Conservation (phyloP, 768 basidiomycete genomes). For the Rhodotorula sphaerocarpa region DNA sequence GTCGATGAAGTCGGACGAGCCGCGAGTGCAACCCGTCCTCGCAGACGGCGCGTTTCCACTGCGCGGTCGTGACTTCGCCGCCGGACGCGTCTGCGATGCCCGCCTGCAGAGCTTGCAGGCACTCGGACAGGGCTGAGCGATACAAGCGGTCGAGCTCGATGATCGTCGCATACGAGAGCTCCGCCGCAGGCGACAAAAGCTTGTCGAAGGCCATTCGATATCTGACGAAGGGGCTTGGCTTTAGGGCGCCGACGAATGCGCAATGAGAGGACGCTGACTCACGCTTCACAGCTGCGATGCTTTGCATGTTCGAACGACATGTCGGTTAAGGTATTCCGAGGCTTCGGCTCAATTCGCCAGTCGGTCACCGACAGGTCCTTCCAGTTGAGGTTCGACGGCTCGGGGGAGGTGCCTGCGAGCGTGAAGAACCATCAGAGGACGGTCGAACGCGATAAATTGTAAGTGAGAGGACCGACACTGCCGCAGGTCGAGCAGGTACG, state of each 20-base stretch:
- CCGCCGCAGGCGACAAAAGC: conserved; percentile 4
- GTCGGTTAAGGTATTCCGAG: conserved; percentile 12
- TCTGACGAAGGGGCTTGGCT: background rate
- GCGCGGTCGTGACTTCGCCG: too few relatives aligned
- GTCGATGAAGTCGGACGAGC: conserved; percentile 20
- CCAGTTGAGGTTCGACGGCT: conserved; percentile 21
- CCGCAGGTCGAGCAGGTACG: conserved; percentile 14
- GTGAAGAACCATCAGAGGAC: background rate
- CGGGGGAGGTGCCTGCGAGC: conserved; percentile 7
- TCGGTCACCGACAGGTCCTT: conserved; percentile 14
- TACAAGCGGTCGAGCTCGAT: conserved; percentile 23
- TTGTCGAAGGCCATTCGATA: conserved; percentile 4
- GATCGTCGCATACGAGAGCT: conserved; percentile 20
- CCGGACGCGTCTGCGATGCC: background rate
- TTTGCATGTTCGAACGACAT: conserved; percentile 18
- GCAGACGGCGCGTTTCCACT: conserved; percentile 2
- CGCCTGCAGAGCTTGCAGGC: background rate
- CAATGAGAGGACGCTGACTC: background rate
- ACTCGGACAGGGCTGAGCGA: conserved; percentile 4
- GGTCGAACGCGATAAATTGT: background rate
- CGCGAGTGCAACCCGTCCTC: conserved; percentile 17
- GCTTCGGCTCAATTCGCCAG: conserved; percentile 8
- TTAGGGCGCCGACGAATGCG: background rate
- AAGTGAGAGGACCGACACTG: background rate
- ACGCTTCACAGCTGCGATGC: conserved; percentile 6